Percentiles rank a stretch among this genome's conserved stretches.
These are phyloP conservation scores for Tricholoma flavovirens DNA, from an alignment of 768 basidiomycete species.

Conservation along the genomic window DNA sequence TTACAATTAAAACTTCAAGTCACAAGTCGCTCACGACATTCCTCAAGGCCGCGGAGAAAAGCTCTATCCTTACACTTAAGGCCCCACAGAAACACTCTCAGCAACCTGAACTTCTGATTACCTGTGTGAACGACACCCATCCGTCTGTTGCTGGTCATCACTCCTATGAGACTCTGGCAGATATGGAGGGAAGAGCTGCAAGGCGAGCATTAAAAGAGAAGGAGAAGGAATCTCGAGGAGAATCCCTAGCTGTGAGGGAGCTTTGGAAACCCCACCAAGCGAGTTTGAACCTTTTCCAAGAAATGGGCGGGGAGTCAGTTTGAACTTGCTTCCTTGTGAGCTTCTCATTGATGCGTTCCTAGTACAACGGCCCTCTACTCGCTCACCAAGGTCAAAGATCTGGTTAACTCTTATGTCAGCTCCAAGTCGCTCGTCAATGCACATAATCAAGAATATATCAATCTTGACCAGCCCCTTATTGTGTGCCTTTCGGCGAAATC, in stretches of 20 bases:
- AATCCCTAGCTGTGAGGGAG: constrained; percentile 57
- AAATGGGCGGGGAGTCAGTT: constrained; percentile 56
- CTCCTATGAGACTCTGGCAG: constrained; percentile 54
- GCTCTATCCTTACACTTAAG: constrained; percentile 67
- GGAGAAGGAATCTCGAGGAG: constrained; percentile 36
- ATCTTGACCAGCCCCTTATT: constrained; percentile 49
- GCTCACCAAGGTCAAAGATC: constrained; percentile 46
- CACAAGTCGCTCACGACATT: constrained; percentile 81
- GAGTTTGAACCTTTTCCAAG: constrained; percentile 57
- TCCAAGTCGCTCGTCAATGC: constrained; percentile 58
- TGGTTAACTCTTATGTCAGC: constrained; percentile 60
- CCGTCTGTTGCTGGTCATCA: constrained; percentile 48
- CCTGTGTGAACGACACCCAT: constrained; percentile 51
- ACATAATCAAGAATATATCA: constrained; percentile 62
- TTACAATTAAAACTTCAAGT: constrained; percentile 73
- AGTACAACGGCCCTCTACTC: constrained; percentile 55
- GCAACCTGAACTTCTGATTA: constrained; percentile 50
- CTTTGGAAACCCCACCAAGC: constrained; percentile 69
- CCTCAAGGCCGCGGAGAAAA: constrained; percentile 73
- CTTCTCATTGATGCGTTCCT: background rate
- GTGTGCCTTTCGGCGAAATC: constrained; percentile 32
- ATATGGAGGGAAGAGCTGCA: constrained; percentile 57
- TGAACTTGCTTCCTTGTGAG: background rate
- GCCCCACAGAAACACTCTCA: constrained; percentile 42
- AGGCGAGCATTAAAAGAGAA: constrained; percentile 52